Conservation (phyloP, 805 yeast genomes). For the Lipomyces chichibuensis region DNA sequence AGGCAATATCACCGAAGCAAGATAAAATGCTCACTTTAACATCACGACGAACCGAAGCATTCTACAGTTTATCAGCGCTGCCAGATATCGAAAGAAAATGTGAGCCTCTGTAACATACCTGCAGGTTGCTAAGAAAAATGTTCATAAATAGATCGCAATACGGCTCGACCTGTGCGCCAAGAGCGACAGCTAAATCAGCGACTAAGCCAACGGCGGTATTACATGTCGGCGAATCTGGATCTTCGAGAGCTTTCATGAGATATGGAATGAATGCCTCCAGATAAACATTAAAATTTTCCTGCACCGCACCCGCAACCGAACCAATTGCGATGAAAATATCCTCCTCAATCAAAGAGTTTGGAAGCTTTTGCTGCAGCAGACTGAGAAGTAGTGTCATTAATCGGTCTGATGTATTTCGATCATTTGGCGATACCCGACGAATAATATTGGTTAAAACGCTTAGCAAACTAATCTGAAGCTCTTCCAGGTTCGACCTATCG, state of each 20-base stretch:
- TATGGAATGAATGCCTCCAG: conserved; percentile 83
- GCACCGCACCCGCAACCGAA: conserved; percentile 82
- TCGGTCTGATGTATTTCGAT: conserved; percentile 69
- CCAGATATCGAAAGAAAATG: neutral
- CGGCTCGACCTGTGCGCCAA: conserved; percentile 71
- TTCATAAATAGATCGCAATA: conserved; percentile 83
- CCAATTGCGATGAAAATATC: conserved; percentile 91
- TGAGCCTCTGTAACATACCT: conserved; percentile 52
- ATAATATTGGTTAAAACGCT: conserved; percentile 80
- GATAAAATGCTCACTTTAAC: conserved; percentile 86
- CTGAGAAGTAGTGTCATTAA: conserved; percentile 82
- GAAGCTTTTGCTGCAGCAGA: conserved; percentile 63
- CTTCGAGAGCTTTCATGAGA: conserved; percentile 74
- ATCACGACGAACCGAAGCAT: conserved; percentile 62
- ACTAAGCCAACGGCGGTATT: conserved; percentile 91
- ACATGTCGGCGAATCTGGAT: conserved; percentile 76
- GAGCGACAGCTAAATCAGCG: conserved; percentile 89
- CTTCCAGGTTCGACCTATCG: conserved; percentile 74
- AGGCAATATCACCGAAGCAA: conserved; percentile 94
- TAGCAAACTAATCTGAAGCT: conserved; percentile 77
- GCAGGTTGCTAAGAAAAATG: conserved; percentile 73
- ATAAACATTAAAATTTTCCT: conserved; percentile 69
- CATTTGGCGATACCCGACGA: conserved; percentile 65
- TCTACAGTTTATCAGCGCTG: conserved; percentile 5
- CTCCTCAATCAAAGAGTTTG: conserved; percentile 84